Evolutionary conservation across 495 filamentous ascomycete genomes (phyloP), one percentile per base, ranked within the genome.

Genomic region (Mycothermus thermophilus): DNA sequence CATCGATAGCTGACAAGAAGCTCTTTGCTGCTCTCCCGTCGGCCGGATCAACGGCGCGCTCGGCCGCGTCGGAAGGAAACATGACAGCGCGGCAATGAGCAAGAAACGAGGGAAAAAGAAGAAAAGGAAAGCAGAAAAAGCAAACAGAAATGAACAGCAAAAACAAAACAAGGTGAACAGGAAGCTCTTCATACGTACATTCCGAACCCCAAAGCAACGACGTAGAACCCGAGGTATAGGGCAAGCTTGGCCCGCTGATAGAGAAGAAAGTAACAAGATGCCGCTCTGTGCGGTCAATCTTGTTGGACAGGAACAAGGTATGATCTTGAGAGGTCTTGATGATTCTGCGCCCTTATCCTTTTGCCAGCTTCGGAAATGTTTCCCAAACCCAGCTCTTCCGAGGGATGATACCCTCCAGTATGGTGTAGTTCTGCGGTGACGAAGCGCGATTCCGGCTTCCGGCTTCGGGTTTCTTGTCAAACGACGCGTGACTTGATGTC

Each of bases 171-270:
- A 35, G 18, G 28, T 29, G 23, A 44, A 38, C 24, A 44, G 40
- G 19, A 42, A 46, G 44, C 32, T 32, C 42, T 33, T 46, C 22
- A 51, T 51, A 55, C 52, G 52, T 55, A 55, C 52, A 55, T 42
- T 55, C 50, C 52, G 43, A 47, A 51, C 49, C 40, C 33, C 35
- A 35, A 41, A 33, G 25, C 41, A 35, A 45, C 20, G 38, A 35
- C 26, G 35, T 31, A 34, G 34, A 46, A 23, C 33, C 31, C 32
- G 38, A 29, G 42, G 36, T 34, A 45, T 24, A 39, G 36, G 33
- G 22, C 6, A 25, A 25, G 38, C 36, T 16, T 20, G 22, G 23
- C 36, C 34, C 29, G 23, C 28, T 44, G 41, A 43, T 25, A 46
- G 41, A 47, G 36, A 46, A 31, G 34, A 43, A 38, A 38, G 35